These are phyloP conservation scores for Neonectria faginata DNA, from an alignment of 2,329 filamentous ascomycete species.

Conservation along the genomic window DNA sequence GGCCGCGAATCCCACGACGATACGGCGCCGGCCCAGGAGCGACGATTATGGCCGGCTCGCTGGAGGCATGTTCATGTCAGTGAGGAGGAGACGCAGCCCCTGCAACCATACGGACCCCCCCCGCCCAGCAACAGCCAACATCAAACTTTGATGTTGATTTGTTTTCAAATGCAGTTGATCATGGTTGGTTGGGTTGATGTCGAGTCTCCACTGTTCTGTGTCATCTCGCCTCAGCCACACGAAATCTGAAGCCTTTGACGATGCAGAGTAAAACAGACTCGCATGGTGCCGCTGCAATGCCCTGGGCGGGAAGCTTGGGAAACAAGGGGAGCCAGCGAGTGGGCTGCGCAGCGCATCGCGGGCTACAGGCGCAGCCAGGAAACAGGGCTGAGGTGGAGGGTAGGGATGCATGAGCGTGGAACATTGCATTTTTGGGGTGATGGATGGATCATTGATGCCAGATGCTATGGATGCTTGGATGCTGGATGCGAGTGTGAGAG, in stretches of 20 bases:
- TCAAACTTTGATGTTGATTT: not conserved
- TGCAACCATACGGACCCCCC: not conserved
- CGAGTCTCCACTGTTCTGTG: not conserved
- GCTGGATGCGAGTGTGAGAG: conserved; percentile 3
- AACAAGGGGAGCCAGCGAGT: conserved; percentile 23
- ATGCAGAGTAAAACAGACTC: conserved; percentile 22
- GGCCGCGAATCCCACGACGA: conserved; percentile 18
- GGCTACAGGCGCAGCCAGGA: conserved; percentile 42
- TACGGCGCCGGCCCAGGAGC: conserved; percentile 6
- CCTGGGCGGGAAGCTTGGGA: conserved; percentile 11
- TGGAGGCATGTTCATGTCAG: not conserved
- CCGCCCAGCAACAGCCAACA: not conserved
- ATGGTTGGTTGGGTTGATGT: not conserved
- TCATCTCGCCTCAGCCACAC: conserved; percentile 21
- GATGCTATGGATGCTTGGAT: not conserved
- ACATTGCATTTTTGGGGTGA: not conserved
- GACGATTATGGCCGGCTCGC: not conserved
- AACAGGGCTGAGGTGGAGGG: conserved; percentile 47
- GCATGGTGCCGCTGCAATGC: conserved; percentile 14
- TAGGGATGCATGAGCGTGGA: conserved; percentile 33
- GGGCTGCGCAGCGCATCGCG: conserved; percentile 37
- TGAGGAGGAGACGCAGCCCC: not conserved
- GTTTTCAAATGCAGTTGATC: not conserved
- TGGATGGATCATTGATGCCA: too few species aligned
- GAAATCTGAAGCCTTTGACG: conserved; percentile 21